A percentile compares a stretch with the other conserved stretches of the same genome.
phyloP scores from a whole-genome alignment of 305 asterid genomes.

The Rubia tinctorum region DNA sequence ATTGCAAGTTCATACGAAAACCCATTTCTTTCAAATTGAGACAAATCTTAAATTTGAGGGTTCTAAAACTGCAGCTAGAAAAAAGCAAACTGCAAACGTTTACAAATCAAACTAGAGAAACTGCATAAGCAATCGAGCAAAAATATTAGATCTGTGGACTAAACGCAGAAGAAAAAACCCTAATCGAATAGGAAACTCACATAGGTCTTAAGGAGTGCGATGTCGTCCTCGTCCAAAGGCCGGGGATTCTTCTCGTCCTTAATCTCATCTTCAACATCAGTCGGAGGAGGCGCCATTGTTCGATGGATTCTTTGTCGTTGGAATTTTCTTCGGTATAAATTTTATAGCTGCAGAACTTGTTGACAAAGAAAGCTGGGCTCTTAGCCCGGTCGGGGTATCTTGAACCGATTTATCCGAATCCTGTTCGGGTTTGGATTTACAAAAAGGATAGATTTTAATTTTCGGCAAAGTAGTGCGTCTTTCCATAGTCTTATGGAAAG shows the following conservation, averaged over 20 bases:
- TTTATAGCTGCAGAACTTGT: background rate
- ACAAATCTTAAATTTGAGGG: background rate
- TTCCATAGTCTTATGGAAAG: too few relatives aligned
- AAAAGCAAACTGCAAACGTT: background rate
- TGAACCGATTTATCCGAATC: background rate
- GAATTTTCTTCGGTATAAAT: background rate
- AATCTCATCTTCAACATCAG: constrained; percentile 63
- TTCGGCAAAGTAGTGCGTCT: too few relatives aligned
- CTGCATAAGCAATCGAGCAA: background rate
- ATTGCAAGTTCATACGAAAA: background rate
- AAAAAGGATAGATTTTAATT: too few relatives aligned
- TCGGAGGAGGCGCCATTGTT: constrained; percentile 44
- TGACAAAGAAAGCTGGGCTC: background rate
- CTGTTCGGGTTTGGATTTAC: too few relatives aligned
- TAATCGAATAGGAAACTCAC: constrained; percentile 11
- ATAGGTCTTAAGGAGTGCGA: constrained; percentile 39
- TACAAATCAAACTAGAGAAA: background rate
- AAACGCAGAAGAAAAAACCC: background rate
- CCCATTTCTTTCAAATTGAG: background rate
- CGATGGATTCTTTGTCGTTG: constrained; percentile 10
- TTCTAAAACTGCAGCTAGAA: background rate
- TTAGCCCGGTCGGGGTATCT: background rate
- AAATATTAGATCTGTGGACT: background rate
- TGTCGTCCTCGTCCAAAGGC: constrained; percentile 43
- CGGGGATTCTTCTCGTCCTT: constrained; percentile 63